Conservation (phyloP, 352 stramenopile species). For the Pythium aphanidermatum region DNA sequence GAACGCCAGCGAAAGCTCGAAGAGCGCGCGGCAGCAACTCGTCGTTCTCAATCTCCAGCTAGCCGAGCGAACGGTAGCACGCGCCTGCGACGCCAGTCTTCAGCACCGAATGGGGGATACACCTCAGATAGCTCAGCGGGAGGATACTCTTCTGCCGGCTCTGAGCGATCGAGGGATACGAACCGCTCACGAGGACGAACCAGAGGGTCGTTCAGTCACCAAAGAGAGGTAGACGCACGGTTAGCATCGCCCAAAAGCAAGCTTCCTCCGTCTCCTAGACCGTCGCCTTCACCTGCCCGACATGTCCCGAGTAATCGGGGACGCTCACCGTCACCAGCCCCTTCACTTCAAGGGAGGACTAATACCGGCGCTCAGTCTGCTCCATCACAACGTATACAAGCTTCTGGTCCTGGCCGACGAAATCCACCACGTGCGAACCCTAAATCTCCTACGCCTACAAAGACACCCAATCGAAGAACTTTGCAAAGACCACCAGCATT, state of each 20-base stretch:
- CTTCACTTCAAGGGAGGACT: too few relatives aligned
- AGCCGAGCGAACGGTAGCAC: too few relatives aligned
- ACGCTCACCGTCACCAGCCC: conserved; percentile 17
- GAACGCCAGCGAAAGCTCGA: conserved; percentile 58
- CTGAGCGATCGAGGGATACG: conserved; percentile 42
- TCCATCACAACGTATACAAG: neutral
- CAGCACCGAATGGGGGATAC: too few relatives aligned
- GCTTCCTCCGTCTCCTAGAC: conserved; percentile 7
- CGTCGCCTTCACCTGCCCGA: neutral
- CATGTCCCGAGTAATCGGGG: too few relatives aligned
- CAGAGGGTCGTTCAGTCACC: conserved; percentile 34
- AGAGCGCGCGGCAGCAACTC: conserved; percentile 9
- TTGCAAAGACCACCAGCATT: conserved; percentile 21
- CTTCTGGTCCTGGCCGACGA: too few relatives aligned
- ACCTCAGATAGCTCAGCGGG: conserved; percentile 55
- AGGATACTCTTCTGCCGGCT: conserved; percentile 63
- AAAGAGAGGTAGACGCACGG: conserved; percentile 46
- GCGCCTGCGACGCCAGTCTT: too few relatives aligned
- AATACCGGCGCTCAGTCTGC: neutral
- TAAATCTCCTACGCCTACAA: too few relatives aligned
- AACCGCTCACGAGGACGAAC: conserved; percentile 29
- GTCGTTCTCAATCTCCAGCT: too few relatives aligned
- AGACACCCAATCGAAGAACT: neutral
- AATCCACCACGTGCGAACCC: too few relatives aligned
- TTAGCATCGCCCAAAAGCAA: conserved; percentile 57